A percentile compares a stretch with the other conserved stretches of the same genome.
These are phyloP conservation scores for Saprolegnia parasitica DNA, from an alignment of 352 stramenopile genomes.

Conservation along the genomic window DNA sequence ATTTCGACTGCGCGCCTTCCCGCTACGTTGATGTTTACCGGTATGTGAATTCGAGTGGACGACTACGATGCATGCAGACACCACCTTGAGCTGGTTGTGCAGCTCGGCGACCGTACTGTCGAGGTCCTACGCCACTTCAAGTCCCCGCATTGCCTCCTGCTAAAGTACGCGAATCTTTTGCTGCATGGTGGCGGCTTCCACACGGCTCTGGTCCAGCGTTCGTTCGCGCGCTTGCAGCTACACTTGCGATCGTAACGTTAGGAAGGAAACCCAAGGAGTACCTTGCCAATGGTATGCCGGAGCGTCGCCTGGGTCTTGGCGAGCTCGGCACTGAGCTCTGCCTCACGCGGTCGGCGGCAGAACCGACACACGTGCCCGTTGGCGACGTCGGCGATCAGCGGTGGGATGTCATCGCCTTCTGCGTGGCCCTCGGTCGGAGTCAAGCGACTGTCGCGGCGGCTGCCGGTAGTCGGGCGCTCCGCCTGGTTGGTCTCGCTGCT, in stretches of 20 bases:
- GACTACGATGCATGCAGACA: constrained; percentile 16
- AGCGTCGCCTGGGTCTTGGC: constrained; percentile 32
- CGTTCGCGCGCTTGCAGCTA: constrained; percentile 35
- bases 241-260: neutral
- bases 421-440: too few relatives aligned
- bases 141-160: constrained; percentile 39
- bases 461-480: neutral
- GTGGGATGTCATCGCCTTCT: too few relatives aligned
- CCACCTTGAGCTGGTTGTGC: constrained; percentile 26
- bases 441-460: too few relatives aligned
- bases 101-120: constrained; percentile 27
- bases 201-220: constrained; percentile 35
- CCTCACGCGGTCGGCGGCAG: constrained; percentile 35
- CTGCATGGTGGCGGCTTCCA: constrained; percentile 51
- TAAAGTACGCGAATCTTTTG: constrained; percentile 48
- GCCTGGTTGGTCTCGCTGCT: neutral
- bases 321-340: constrained; percentile 38
- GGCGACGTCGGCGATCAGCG: too few relatives aligned
- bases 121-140: constrained; percentile 32
- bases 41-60: too few relatives aligned
- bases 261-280: neutral
- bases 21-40: constrained; percentile 14
- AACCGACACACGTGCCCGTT: constrained; percentile 32
- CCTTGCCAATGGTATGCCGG: constrained; percentile 31
- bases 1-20: constrained; percentile 7